A percentile compares a stretch with the other conserved stretches of the same genome.
Conservation (phyloP, 2,329 filamentous ascomycete species). For the Cordyceps sp. region DNA sequence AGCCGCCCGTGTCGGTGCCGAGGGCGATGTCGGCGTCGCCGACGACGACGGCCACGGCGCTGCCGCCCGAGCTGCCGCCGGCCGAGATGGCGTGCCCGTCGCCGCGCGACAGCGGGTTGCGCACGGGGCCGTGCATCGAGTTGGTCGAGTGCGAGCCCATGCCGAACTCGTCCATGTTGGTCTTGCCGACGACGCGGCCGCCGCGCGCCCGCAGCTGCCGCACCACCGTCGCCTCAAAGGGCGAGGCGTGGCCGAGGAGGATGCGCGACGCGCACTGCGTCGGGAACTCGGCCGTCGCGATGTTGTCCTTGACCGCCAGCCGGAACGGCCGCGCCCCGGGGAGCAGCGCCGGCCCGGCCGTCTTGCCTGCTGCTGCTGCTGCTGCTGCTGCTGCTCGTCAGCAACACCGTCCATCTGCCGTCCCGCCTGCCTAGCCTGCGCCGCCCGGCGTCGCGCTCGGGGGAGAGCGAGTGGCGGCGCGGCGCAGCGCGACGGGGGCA, state of each 20-base stretch:
- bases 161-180: constrained; percentile 90
- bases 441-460: too few species aligned
- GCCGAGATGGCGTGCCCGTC: constrained; percentile 37
- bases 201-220: constrained; percentile 46
- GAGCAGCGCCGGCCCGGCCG: constrained; percentile 3
- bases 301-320: constrained; percentile 63
- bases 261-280: constrained; percentile 77
- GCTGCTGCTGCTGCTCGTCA: too few species aligned
- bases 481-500: background rate
- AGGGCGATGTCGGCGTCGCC: constrained; percentile 46
- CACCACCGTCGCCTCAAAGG: constrained; percentile 72
- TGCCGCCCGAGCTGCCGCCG: constrained; percentile 86
- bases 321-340: constrained; percentile 16
- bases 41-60: constrained; percentile 64
- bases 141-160: constrained; percentile 78
- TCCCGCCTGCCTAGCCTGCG: too few species aligned
- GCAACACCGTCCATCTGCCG: too few species aligned
- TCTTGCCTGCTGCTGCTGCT: too few species aligned
- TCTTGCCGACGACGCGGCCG: constrained; percentile 56
- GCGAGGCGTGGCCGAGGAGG: constrained; percentile 52
- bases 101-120: constrained; percentile 24
- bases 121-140: constrained; percentile 51
- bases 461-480: background rate
- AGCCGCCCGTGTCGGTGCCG: constrained; percentile 88
- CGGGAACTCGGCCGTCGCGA: constrained; percentile 43